Evolutionary conservation across 257 asterid genomes (phyloP), one percentile per base, ranked within the genome.

Genomic region (Galeopsis tetrahit): DNA sequence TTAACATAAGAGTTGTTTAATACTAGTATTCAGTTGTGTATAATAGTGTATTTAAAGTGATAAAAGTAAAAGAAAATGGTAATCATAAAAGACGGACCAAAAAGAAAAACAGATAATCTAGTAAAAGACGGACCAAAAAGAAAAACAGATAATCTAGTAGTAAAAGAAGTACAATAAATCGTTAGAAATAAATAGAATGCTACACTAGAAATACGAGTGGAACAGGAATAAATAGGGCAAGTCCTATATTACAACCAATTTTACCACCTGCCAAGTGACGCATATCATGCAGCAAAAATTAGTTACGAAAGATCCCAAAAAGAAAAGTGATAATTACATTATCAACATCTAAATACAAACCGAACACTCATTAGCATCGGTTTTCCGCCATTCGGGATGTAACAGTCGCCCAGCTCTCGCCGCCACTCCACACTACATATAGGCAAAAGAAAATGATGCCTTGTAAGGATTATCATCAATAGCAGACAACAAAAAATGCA

Each of bases 401-500:
- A 34, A 89, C 66, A 21, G 84, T 68, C 75, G 92, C 84, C 96
- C 95, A 94, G 77, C 61, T 85, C 49, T 81, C 86, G 5, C 97
- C 97, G 31, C 84, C 75, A 73, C 96, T 83, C 99, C 99, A 91
- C 60, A 78, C 97, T 93, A 88, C 79, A 82, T 77, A 76, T 64
- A 46, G 11, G 9, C 43, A 62, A 33, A 68, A 53, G 49, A 43
- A 40, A 8, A 14, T 1, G 17, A 4, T 1, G 39, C 46, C 64
- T 63, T 7, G 63, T 21, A 14, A 58, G 43, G 68, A 60, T 43
- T 21, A 21, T 21, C 28, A 55, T 40, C 14, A 32, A 69, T 38
- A 33, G 32, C 8, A 55, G 42, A 60, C 5, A 38, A 56, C 2
- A 36, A 15, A 5, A 40, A 7, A 13, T 10, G 46, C 8, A 17